Percentiles rank a stretch among this genome's conserved stretches.
These are phyloP conservation scores for Fusarium brevicatenulatum DNA, from an alignment of 2,329 filamentous ascomycete species.

Conservation along the genomic window DNA sequence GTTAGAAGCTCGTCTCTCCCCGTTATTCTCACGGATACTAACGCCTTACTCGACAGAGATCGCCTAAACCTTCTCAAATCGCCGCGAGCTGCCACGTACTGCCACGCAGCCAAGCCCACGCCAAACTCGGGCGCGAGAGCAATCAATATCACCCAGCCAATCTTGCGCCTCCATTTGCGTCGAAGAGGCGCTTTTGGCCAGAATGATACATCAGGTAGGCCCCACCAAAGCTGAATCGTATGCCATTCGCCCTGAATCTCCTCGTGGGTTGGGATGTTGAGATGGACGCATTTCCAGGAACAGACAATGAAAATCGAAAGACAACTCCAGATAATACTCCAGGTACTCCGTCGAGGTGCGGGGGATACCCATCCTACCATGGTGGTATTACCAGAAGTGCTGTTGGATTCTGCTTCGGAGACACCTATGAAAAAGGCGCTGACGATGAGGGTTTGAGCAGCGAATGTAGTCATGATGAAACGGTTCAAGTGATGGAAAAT, in stretches of 20 bases:
- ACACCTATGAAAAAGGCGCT: background rate
- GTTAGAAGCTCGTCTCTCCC: too few species aligned
- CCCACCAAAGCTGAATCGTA: fast-evolving
- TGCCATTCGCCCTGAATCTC: background rate
- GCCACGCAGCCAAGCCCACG: too few species aligned
- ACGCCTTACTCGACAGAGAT: too few species aligned
- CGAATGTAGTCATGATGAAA: too few species aligned
- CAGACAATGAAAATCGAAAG: background rate
- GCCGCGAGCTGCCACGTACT: too few species aligned
- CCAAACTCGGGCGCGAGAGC: background rate
- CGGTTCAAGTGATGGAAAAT: too few species aligned
- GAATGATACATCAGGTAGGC: fast-evolving
- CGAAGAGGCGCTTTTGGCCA: fast-evolving
- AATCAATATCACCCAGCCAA: fast-evolving
- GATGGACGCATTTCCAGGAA: background rate
- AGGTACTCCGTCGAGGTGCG: fast-evolving
- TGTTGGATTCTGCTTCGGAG: fast-evolving
- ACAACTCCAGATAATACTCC: background rate
- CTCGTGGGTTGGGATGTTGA: background rate
- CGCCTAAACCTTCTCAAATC: too few species aligned
- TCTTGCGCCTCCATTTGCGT: background rate
- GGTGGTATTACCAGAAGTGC: background rate
- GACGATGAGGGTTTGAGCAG: background rate
- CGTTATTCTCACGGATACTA: too few species aligned
- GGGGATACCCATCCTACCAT: background rate